These are phyloP conservation scores for Hanseniaspora vineae DNA, from an alignment of 805 yeast species.

Conservation along the genomic window DNA sequence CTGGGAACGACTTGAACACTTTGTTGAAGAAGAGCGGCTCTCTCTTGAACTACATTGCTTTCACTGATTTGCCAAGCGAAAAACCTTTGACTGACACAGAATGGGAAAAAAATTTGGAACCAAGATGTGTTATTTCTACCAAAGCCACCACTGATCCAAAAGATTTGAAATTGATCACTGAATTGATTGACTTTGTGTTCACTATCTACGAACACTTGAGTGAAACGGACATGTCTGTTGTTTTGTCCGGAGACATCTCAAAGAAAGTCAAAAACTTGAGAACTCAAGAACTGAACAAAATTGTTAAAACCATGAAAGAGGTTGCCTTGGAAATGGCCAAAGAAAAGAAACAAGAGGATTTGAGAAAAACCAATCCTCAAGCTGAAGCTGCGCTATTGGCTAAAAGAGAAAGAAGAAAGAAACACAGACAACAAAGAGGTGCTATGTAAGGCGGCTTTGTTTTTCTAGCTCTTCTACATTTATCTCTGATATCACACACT, in stretches of 20 bases:
- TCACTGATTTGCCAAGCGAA: constrained; percentile 73
- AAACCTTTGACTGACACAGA: constrained; percentile 54
- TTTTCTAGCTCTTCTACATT: not conserved
- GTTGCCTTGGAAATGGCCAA: constrained; percentile 54
- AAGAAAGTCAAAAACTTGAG: constrained; percentile 71
- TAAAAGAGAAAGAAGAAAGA: constrained; percentile 53
- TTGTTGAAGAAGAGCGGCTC: constrained; percentile 30
- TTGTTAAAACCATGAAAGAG: constrained; percentile 56
- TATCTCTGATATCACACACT: too few species aligned
- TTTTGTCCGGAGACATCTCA: constrained; percentile 59
- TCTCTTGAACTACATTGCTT: constrained; percentile 52
- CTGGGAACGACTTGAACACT: constrained; percentile 28
- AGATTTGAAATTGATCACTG: constrained; percentile 37
- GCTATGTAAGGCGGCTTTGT: not conserved
- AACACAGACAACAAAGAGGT: not conserved
- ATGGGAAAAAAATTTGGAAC: constrained; percentile 35
- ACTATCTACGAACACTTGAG: constrained; percentile 47
- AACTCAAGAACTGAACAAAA: constrained; percentile 55
- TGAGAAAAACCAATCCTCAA: constrained; percentile 68
- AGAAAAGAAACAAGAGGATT: constrained; percentile 57
- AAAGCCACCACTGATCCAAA: constrained; percentile 35
- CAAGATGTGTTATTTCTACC: constrained; percentile 42
- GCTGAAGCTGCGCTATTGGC: constrained; percentile 66
- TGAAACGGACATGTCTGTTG: constrained; percentile 27
- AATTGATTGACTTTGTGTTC: constrained; percentile 43